These are phyloP conservation scores for Dictyostelium brefeldianum DNA, from an alignment of 78 protist species.

Conservation along the genomic window DNA sequence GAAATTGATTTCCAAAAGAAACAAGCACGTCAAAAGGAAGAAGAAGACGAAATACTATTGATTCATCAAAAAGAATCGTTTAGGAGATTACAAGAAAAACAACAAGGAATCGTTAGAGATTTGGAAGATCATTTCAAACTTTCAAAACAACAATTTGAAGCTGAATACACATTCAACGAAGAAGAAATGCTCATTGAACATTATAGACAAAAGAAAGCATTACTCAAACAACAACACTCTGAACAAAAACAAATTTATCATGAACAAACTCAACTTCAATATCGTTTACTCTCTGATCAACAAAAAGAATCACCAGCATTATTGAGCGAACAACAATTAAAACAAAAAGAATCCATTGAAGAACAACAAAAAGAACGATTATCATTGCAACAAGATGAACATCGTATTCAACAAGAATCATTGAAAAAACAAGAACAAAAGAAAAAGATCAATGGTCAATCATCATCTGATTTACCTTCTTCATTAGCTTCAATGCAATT, in stretches of 20 bases:
- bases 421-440: constrained; percentile 72
- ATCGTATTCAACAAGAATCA: constrained; percentile 71
- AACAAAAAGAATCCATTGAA: constrained; percentile 58
- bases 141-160: constrained; percentile 23
- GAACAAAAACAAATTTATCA: constrained; percentile 63
- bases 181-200: constrained; percentile 63
- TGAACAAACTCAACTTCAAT: constrained; percentile 63
- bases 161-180: constrained; percentile 40
- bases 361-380: constrained; percentile 74
- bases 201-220: constrained; percentile 24
- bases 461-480: constrained; percentile 50
- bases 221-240: constrained; percentile 68
- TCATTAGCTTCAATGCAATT: constrained; percentile 54
- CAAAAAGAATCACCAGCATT: constrained; percentile 60
- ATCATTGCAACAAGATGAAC: constrained; percentile 63
- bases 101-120: constrained; percentile 22
- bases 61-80: constrained; percentile 63
- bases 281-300: constrained; percentile 44
- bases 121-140: constrained; percentile 28
- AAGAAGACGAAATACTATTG: constrained; percentile 52
- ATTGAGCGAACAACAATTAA: constrained; percentile 46
- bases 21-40: constrained; percentile 29
- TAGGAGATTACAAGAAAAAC: constrained; percentile 54
- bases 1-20: constrained; percentile 70
- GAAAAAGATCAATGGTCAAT: constrained; percentile 7